phyloP scores from a whole-genome alignment of 106 monocot genomes.

The Amphibolis antarctica region DNA sequence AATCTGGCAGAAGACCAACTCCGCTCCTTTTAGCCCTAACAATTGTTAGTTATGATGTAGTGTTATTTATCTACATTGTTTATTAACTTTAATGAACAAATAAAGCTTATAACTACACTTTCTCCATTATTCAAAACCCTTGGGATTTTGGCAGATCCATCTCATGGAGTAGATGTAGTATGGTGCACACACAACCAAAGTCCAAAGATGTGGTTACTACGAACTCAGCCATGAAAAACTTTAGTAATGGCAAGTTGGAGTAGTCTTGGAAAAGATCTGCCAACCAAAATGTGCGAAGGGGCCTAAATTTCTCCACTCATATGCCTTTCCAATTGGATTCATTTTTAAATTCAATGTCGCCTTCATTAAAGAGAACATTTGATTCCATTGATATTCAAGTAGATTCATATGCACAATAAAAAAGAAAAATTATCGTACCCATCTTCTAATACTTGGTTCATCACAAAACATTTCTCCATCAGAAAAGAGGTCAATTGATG shows the following conservation, averaged over 20 bases:
- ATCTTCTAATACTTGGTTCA: conserved; percentile 5
- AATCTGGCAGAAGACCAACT: no score
- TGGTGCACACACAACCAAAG: conserved; percentile 67
- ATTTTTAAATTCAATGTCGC: conserved; percentile 3
- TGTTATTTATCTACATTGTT: no score
- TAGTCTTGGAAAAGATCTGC: conserved; percentile 45
- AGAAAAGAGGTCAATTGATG: no score
- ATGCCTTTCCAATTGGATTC: conserved; percentile 6
- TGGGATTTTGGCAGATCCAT: conserved; percentile 67
- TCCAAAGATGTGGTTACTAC: conserved; percentile 68
- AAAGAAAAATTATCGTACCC: conserved; percentile 14
- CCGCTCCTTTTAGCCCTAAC: no score
- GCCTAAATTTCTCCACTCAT: conserved; percentile 10
- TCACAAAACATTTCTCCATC: no score
- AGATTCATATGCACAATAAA: conserved; percentile 13
- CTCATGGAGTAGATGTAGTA: conserved; percentile 50
- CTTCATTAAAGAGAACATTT: conserved; percentile 6
- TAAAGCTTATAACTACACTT: conserved; percentile 85
- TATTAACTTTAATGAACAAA: no score
- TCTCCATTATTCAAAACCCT: conserved; percentile 90
- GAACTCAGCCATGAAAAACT: conserved; percentile 40
- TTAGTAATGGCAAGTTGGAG: conserved; percentile 14
- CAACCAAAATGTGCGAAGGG: conserved; percentile 18
- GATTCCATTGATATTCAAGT: background rate
- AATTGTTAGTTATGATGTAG: no score